Percentiles rank a stretch among this genome's conserved stretches.
Evolutionary conservation across 768 basidiomycete genomes (phyloP).

Genomic region (Boletus tylopilopsis): DNA sequence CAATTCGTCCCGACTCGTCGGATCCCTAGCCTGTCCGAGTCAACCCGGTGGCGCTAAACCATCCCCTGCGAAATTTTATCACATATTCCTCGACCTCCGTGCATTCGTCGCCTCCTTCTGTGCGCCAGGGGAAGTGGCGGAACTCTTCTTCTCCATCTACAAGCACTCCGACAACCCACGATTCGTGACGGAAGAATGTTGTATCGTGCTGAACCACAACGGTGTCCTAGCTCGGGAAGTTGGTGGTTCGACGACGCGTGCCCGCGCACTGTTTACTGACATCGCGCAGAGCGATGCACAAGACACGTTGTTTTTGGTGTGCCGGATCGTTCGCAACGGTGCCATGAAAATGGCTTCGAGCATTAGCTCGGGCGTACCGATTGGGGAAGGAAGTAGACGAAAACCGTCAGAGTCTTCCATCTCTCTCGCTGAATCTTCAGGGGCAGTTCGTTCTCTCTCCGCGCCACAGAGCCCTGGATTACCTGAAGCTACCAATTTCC

Average conservation of each 20-base stretch:
- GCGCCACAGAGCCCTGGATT: conserved; percentile 26
- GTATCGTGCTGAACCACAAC: conserved; percentile 85
- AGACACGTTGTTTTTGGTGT: conserved; percentile 85
- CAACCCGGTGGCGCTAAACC: conserved; percentile 25
- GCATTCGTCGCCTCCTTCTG: conserved; percentile 92
- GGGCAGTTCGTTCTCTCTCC: conserved; percentile 10
- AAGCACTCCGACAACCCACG: conserved; percentile 69
- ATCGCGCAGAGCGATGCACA: conserved; percentile 83
- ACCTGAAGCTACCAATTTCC: conserved; percentile 49
- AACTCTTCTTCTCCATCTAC: conserved; percentile 92
- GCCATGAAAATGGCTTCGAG: conserved; percentile 69
- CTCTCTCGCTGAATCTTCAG: conserved; percentile 34
- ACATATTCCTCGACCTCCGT: conserved; percentile 85
- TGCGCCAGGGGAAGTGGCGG: conserved; percentile 86
- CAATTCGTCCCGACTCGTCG: conserved; percentile 32
- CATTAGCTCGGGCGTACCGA: conserved; percentile 44
- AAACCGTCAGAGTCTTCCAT: conserved; percentile 53
- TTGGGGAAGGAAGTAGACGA: conserved; percentile 39
- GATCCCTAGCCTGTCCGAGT: conserved; percentile 31
- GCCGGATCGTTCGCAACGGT: conserved; percentile 86
- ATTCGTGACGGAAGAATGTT: conserved; percentile 94
- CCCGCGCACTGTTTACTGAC: conserved; percentile 88
- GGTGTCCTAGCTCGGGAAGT: conserved; percentile 83
- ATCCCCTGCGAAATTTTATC: conserved; percentile 73
- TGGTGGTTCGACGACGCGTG: conserved; percentile 49